Conservation (phyloP, 139 green algal genomes). For the Microglena sp. region DNA sequence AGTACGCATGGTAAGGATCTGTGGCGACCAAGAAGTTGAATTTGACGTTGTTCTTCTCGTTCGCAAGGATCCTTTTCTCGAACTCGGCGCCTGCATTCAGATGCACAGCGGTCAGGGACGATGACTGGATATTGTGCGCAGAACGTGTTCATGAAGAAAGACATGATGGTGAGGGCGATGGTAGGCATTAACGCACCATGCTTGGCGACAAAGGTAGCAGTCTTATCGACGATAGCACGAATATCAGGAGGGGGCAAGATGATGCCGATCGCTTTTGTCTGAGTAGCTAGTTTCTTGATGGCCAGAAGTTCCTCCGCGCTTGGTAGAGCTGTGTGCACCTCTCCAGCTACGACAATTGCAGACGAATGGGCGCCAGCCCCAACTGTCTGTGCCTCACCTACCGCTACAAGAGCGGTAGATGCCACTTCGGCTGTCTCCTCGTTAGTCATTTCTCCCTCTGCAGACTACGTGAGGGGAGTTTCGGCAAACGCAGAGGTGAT, state of each 20-base stretch:
- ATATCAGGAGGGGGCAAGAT: conserved; percentile 94
- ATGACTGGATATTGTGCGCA: background rate
- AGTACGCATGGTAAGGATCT: conserved; percentile 96
- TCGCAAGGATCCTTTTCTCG: conserved; percentile 84
- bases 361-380: background rate
- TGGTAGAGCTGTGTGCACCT: conserved; percentile 34
- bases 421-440: no score
- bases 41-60: conserved; percentile 90
- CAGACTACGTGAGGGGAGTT: no score
- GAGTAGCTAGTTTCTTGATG: conserved; percentile 64
- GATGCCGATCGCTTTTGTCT: conserved; percentile 85
- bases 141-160: no score
- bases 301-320: conserved; percentile 28
- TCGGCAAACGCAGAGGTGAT: no score
- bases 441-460: no score
- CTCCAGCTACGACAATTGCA: conserved; percentile 54
- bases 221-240: conserved; percentile 95
- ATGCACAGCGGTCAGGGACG: background rate
- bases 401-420: no score
- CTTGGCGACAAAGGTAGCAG: conserved; percentile 89
- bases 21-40: conserved; percentile 88
- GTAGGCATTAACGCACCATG: conserved; percentile 61
- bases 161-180: no score
- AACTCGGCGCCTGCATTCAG: conserved; percentile 68
- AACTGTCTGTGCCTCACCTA: no score